Evolutionary conservation across 352 stramenopile genomes (phyloP).

Genomic region (Pythium rhizo-oryzae): DNA sequence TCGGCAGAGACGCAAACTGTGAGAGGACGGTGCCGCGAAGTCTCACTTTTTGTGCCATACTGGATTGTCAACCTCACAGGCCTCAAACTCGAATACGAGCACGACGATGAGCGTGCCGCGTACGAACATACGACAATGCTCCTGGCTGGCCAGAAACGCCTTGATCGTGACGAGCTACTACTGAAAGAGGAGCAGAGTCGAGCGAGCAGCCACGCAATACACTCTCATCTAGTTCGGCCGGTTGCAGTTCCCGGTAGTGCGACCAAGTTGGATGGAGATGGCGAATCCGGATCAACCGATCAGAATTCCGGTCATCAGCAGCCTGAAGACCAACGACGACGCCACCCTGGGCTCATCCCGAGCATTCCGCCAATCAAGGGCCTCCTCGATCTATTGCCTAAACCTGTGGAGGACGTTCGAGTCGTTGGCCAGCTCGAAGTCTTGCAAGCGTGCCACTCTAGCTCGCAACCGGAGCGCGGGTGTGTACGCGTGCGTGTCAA

Average conservation of each 20-base stretch:
- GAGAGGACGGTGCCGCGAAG: constrained; percentile 60
- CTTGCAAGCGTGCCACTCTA: constrained; percentile 81
- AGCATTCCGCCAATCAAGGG: constrained; percentile 83
- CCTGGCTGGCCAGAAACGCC: constrained; percentile 72
- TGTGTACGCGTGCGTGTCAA: constrained; percentile 79
- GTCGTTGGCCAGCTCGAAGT: constrained; percentile 72
- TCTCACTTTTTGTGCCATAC: constrained; percentile 87
- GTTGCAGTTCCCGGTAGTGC: not conserved
- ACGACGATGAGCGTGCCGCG: constrained; percentile 71
- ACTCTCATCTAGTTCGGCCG: constrained; percentile 63
- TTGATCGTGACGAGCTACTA: constrained; percentile 79
- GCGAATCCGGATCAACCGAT: not conserved
- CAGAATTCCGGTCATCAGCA: not conserved
- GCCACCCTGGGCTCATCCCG: constrained; percentile 72
- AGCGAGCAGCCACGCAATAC: constrained; percentile 37
- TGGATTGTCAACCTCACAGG: constrained; percentile 90
- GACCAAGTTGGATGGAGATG: not conserved
- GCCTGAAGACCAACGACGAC: constrained; percentile 49
- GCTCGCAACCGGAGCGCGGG: constrained; percentile 62
- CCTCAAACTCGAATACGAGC: constrained; percentile 84
- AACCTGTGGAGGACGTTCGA: constrained; percentile 61
- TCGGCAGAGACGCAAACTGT: constrained; percentile 61
- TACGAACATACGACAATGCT: constrained; percentile 74
- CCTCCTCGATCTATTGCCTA: constrained; percentile 80
- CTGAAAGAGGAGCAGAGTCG: constrained; percentile 65